These are phyloP conservation scores for Debaryomycetaceae sp. DNA, from an alignment of 1,139 yeast species.

Conservation along the genomic window DNA sequence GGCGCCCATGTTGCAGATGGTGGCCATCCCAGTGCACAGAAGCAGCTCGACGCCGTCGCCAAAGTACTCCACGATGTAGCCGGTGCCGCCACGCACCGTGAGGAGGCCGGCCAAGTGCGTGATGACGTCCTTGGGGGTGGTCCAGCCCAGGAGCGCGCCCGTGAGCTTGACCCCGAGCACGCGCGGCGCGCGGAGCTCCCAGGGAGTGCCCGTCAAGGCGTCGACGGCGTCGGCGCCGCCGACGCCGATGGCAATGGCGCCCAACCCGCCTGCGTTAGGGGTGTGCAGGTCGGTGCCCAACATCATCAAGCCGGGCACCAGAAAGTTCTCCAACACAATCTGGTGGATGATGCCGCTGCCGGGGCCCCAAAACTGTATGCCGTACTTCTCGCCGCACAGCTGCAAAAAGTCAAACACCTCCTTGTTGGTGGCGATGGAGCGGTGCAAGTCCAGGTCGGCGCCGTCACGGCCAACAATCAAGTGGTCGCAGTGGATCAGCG, in stretches of 20 bases:
- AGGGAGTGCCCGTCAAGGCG: conserved; percentile 94
- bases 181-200: conserved; percentile 98
- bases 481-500: conserved; percentile 95
- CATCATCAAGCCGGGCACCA: conserved; percentile 95
- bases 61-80: conserved; percentile 89
- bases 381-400: conserved; percentile 87
- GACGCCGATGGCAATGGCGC: conserved; percentile 96
- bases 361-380: conserved; percentile 98
- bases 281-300: conserved; percentile 97
- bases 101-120: conserved; percentile 82
- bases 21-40: conserved; percentile 98
- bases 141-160: conserved; percentile 85
- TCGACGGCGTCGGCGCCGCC: conserved; percentile 99
- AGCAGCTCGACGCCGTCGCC: conserved; percentile 87
- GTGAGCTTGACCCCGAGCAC: conserved; percentile 87
- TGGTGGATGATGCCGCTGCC: conserved; percentile 99
- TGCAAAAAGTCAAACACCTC: conserved; percentile 93
- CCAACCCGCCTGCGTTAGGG: conserved; percentile 97
- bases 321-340: conserved; percentile 90
- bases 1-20: conserved; percentile 99
- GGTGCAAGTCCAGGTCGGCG: conserved; percentile 69
- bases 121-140: conserved; percentile 94
- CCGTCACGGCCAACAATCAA: conserved; percentile 94
- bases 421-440: conserved; percentile 77
- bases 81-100: conserved; percentile 98